These are phyloP conservation scores for Naumovozyma dairenensis DNA, from an alignment of 805 yeast genomes.

Conservation along the genomic window DNA sequence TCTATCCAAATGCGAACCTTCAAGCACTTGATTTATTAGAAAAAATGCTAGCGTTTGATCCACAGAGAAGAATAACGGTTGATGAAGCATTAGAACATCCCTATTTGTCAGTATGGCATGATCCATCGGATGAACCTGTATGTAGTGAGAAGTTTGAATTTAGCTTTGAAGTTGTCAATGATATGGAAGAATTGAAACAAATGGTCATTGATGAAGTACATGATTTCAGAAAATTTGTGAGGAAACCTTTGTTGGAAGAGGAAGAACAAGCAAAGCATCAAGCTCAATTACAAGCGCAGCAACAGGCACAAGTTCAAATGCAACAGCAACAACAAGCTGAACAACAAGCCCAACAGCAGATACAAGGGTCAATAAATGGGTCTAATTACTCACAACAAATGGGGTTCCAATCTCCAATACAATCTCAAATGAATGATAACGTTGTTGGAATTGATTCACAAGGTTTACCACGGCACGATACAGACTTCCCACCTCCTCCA, in stretches of 20 bases:
- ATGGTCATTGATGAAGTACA: slow-evolving; percentile 74
- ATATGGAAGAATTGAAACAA: slow-evolving; percentile 61
- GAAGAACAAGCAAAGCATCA: slow-evolving; percentile 26
- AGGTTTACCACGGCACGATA: slow-evolving; percentile 29
- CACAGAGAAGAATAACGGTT: slow-evolving; percentile 70
- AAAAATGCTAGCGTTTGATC: slow-evolving; percentile 77
- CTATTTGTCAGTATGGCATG: slow-evolving; percentile 81
- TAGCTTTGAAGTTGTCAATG: slow-evolving; percentile 78
- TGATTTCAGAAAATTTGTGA: slow-evolving; percentile 65
- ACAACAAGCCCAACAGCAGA: slow-evolving; percentile 12
- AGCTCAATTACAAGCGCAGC: slow-evolving; percentile 13
- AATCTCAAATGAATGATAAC: slow-evolving; percentile 13
- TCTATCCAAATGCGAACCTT: slow-evolving; percentile 79
- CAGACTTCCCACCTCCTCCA: slow-evolving; percentile 53
- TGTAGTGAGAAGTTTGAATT: slow-evolving; percentile 76
- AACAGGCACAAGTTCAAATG: slow-evolving; percentile 22
- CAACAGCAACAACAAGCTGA: slow-evolving; percentile 16
- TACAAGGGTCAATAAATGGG: slow-evolving; percentile 5
- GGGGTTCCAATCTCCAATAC: slow-evolving; percentile 14
- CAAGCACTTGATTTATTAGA: slow-evolving; percentile 72
- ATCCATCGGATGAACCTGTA: slow-evolving; percentile 80
- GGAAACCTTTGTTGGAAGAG: slow-evolving; percentile 57
- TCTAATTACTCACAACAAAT: slow-evolving; percentile 13
- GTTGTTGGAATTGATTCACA: slow-evolving; percentile 41
- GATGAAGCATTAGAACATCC: slow-evolving; percentile 84